Conservation (phyloP, 305 asterid genomes). For the Fraxinus sp. region DNA sequence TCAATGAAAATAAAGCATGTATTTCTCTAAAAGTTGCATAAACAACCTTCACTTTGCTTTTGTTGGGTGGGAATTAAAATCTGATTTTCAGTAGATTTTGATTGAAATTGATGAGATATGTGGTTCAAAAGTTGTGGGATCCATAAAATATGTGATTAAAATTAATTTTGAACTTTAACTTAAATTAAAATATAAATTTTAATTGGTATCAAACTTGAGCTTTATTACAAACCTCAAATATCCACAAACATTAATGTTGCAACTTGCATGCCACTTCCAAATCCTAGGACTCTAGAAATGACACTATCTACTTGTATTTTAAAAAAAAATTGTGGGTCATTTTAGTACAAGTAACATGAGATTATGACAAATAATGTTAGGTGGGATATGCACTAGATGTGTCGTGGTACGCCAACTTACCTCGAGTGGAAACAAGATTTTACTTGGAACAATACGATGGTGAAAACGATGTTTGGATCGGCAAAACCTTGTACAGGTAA, state of each 20-base stretch:
- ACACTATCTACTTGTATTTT: not conserved
- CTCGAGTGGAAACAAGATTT: conserved; percentile 71
- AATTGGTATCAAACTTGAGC: too few species aligned
- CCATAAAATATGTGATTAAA: too few species aligned
- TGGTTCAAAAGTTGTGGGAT: too few species aligned
- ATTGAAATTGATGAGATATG: too few species aligned
- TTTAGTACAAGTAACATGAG: not conserved
- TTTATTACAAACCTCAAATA: not conserved
- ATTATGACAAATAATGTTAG: conserved; percentile 26
- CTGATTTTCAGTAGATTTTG: too few species aligned
- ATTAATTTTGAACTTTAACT: too few species aligned
- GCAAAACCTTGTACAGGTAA: conserved; percentile 89
- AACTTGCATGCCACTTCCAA: not conserved
- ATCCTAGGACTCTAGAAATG: conserved; percentile 1
- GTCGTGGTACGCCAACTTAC: conserved; percentile 77
- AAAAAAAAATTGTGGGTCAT: not conserved
- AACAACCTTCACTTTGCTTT: not conserved
- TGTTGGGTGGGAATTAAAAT: too few species aligned
- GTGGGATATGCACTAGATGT: conserved; percentile 78
- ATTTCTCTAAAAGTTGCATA: not conserved
- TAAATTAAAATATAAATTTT: too few species aligned
- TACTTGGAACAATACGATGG: conserved; percentile 83
- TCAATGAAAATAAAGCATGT: too few species aligned
- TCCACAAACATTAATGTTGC: not conserved
- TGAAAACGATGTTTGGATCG: conserved; percentile 90